Base-by-base conservation (phyloP, 805 yeast genomes). In the Aciculoconidium aculeatum region DNA sequence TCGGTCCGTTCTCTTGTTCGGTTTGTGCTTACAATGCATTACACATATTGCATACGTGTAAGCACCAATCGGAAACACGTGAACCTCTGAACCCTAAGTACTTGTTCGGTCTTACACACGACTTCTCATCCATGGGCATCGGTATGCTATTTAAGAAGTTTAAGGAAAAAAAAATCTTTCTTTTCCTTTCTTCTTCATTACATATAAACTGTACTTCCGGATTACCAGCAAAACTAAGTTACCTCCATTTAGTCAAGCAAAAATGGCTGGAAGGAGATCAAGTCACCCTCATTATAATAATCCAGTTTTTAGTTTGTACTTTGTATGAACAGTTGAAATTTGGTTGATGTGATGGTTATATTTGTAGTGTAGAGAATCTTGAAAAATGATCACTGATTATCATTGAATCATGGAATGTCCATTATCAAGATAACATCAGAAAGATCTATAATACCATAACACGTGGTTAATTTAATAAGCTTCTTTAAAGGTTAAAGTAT, bases 241-340 rank as follows among this genome's bases (percentile, higher is more conserved):
- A 36, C 51, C 44, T 43, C 64, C 42, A 42, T 64, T 61, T 57
- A 57, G 66, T 55, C 45, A 42, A 61, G 70, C 70, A 64, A 30
- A 62, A 64, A 64, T 64, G 70, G 70, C 70, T 58, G 59, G 64
- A 64, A 56, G 69, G 55, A 64, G 67, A 64, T 33, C 32, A 45
- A 44, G 9, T 18, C 21, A 14, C 51, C 53, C 37, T 42, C 55
- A 50, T 47, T 53, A 45, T 50, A n/a, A 55, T 52, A 61, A 62
- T 62, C 65, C 57, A 54, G 42, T 15, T 33, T 41, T 28, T 15
- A 31, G 23, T 18, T 14, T 15, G n/a, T n/a, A n/a, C n/a, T n/a
- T n/a, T n/a, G n/a, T 29, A 19, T 20, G 27, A 32, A 23, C 14
- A 32, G 16, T 37, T 44, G 38, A 37, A 25, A 36, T 29, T 37